phyloP scores from a whole-genome alignment of 208 protist species.

The Herpetomonas tarakana region DNA sequence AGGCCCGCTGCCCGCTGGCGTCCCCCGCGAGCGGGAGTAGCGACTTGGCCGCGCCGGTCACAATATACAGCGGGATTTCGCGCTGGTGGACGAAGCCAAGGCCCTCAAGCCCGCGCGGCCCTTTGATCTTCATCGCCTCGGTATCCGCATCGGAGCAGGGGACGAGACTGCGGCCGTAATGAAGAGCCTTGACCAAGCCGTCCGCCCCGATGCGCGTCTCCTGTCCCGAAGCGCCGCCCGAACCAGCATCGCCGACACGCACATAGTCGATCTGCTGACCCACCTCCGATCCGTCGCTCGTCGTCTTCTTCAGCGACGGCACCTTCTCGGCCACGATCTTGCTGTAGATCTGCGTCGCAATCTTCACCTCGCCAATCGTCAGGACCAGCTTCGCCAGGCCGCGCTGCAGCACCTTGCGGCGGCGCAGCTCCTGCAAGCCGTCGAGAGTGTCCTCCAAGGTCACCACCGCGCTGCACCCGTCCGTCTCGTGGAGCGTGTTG shows the following conservation, averaged over 20 bases:
- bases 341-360: constrained; percentile 73
- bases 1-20: constrained; percentile 40
- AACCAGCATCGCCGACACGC: constrained; percentile 2
- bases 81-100: constrained; percentile 70
- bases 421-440: constrained; percentile 20
- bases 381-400: constrained; percentile 41
- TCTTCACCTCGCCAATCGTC: constrained; percentile 55
- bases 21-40: constrained; percentile 72
- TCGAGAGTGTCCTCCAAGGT: constrained; percentile 36
- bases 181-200: constrained; percentile 55
- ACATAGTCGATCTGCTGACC: constrained; percentile 21
- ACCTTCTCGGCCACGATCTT: constrained; percentile 54
- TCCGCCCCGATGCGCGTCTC: constrained; percentile 5
- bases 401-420: constrained; percentile 41
- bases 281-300: constrained; percentile 37
- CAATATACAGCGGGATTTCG: constrained; percentile 59
- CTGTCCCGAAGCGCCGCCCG: constrained; percentile 1
- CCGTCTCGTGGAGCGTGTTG: constrained; percentile 17
- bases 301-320: constrained; percentile 57
- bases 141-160: constrained; percentile 75
- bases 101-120: constrained; percentile 49
- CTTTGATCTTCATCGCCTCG: constrained; percentile 50
- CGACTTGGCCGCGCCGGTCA: constrained; percentile 64
- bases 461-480: constrained; percentile 32
- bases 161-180: constrained; percentile 79